Conservation (phyloP, 108 stramenopile genomes). For the Cyclotella baltica region DNA sequence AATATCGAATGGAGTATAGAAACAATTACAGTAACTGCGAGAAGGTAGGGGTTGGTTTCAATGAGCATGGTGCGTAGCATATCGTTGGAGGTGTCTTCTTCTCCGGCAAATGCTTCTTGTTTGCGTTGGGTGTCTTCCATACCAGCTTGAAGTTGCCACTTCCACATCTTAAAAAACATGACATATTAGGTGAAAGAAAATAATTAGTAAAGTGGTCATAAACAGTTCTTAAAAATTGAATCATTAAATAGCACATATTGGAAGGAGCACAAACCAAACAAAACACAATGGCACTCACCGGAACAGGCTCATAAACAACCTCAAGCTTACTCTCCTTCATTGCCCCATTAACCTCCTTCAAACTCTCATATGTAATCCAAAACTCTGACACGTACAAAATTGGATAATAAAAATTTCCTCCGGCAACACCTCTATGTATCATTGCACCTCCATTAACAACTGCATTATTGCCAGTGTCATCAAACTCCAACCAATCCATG, state of each 20-base stretch:
- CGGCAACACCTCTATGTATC: no score
- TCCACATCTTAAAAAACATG: constrained; percentile 49
- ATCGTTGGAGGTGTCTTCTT: constrained; percentile 58
- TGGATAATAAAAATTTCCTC: constrained; percentile 61
- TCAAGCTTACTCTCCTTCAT: constrained; percentile 52
- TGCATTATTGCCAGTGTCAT: neutral
- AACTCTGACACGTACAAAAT: constrained; percentile 75
- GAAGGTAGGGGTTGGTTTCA: constrained; percentile 72
- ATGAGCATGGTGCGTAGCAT: constrained; percentile 61
- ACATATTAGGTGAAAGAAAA: neutral
- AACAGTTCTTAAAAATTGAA: neutral
- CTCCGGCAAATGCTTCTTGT: constrained; percentile 63
- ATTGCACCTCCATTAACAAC: neutral
- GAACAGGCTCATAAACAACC: constrained; percentile 51
- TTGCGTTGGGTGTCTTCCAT: constrained; percentile 64
- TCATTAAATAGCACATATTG: no score
- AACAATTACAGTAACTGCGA: constrained; percentile 68
- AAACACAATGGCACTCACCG: constrained; percentile 19
- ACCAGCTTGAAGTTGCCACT: constrained; percentile 73
- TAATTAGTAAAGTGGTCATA: neutral
- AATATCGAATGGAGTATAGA: constrained; percentile 80
- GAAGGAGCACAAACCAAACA: neutral
- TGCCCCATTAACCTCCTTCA: constrained; percentile 70
- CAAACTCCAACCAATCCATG: constrained; percentile 58
- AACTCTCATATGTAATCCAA: constrained; percentile 68